phyloP scores from a whole-genome alignment of 2,329 filamentous ascomycete species.

The Penicillium hordei region DNA sequence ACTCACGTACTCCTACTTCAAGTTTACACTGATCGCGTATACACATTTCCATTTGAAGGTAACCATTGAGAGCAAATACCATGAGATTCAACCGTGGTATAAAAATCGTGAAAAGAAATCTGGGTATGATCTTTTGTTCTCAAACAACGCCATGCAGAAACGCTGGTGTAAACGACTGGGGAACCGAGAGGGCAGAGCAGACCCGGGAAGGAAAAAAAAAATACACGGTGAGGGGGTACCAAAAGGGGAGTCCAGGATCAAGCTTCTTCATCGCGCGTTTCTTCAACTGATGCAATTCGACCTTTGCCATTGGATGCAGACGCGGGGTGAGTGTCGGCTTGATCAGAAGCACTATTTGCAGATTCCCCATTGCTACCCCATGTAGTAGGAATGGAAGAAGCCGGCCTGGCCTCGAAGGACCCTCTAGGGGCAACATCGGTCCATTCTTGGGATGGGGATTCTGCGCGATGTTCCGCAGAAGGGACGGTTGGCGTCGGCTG shows the following conservation, averaged over 20 bases:
- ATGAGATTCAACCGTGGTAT: conserved; percentile 10
- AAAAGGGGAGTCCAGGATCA: conserved; percentile 5
- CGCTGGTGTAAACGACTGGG: conserved; percentile 16
- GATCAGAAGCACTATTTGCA: not conserved
- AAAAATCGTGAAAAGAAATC: conserved; percentile 16
- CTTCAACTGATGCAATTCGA: conserved; percentile 38
- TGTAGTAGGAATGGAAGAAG: conserved; percentile 15
- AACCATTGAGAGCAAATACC: not conserved
- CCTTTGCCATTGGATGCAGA: conserved; percentile 37
- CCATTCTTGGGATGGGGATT: conserved; percentile 34
- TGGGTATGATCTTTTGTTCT: conserved; percentile 30
- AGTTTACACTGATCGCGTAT: not conserved
- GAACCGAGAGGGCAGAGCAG: not conserved
- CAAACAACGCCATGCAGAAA: conserved; percentile 28
- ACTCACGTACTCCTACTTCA: no score
- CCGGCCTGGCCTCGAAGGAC: conserved; percentile 17
- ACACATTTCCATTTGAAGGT: not conserved
- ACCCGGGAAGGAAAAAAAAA: conserved; percentile 1
- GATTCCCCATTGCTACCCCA: conserved; percentile 13
- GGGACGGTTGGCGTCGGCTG: conserved; percentile 17
- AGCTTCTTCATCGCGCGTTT: conserved; percentile 33
- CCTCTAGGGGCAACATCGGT: conserved; percentile 26
- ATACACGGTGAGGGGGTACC: not conserved
- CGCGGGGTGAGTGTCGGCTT: conserved; percentile 15
- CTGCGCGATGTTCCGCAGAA: conserved; percentile 14